These are phyloP conservation scores for Mrakia frigida DNA, from an alignment of 768 basidiomycete species.

Conservation along the genomic window DNA sequence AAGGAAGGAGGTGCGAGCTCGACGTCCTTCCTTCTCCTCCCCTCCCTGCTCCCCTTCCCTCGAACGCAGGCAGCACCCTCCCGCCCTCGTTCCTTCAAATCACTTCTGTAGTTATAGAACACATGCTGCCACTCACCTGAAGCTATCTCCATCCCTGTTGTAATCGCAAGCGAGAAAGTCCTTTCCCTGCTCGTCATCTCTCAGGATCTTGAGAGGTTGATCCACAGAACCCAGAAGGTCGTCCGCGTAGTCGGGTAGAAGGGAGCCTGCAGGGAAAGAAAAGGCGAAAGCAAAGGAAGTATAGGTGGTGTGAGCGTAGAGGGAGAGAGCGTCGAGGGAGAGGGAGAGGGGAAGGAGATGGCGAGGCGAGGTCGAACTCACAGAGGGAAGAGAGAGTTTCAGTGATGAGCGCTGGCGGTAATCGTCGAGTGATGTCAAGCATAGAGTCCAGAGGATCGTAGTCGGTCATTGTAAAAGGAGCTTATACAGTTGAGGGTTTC, in stretches of 20 bases:
- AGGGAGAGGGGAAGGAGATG: not conserved
- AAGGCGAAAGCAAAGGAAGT: no score
- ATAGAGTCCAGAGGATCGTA: constrained; percentile 58
- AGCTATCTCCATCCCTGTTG: constrained; percentile 73
- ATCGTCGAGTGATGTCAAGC: constrained; percentile 89
- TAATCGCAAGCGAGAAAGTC: constrained; percentile 94
- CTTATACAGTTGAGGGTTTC: not conserved
- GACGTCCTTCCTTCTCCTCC: not conserved
- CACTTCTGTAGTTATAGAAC: no score
- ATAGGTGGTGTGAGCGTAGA: no score
- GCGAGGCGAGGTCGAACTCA: constrained; percentile 37
- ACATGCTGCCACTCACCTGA: constrained; percentile 17
- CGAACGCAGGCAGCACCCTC: not conserved
- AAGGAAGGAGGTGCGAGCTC: not conserved
- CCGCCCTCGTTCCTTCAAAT: not conserved
- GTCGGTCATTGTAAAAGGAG: not conserved
- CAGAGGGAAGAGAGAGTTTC: constrained; percentile 79
- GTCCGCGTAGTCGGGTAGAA: constrained; percentile 89
- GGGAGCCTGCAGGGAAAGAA: constrained; percentile 37
- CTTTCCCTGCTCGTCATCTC: constrained; percentile 61
- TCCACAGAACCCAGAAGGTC: constrained; percentile 93
- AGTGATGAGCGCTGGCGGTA: constrained; percentile 85
- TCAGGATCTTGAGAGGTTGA: constrained; percentile 77
- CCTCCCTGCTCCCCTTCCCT: not conserved
- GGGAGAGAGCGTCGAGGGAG: not conserved